Conservation (phyloP, 1,139 yeast species). For the Geotrichum aggregatum region DNA sequence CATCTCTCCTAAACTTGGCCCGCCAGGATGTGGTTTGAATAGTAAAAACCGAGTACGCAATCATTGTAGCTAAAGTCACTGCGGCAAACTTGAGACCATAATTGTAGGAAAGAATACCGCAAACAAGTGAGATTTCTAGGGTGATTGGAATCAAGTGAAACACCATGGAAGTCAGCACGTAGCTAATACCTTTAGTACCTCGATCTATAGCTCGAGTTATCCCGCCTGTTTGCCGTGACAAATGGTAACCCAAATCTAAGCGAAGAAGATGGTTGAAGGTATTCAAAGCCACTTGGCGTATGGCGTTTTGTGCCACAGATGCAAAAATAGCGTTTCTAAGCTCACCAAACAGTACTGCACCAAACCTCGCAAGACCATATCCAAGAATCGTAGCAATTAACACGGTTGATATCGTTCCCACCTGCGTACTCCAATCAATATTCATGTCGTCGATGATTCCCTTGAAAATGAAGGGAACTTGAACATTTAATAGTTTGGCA, state of each 20-base stretch:
- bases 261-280: constrained; percentile 80
- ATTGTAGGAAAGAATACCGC: constrained; percentile 89
- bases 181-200: constrained; percentile 95
- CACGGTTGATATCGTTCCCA: constrained; percentile 52
- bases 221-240: constrained; percentile 92
- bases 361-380: constrained; percentile 91
- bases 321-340: constrained; percentile 93
- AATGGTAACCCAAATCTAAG: constrained; percentile 84
- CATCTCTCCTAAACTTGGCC: constrained; percentile 82
- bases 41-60: constrained; percentile 80
- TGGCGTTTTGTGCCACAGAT: constrained; percentile 91
- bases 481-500: constrained; percentile 83
- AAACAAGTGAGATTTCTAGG: constrained; percentile 85
- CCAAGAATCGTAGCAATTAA: constrained; percentile 76
- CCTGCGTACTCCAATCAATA: constrained; percentile 69
- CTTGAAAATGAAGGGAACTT: constrained; percentile 93
- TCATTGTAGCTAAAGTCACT: constrained; percentile 82
- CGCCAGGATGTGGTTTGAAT: constrained; percentile 95
- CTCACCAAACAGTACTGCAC: constrained; percentile 92
- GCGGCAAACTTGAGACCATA: constrained; percentile 88
- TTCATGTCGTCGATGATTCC: constrained; percentile 89
- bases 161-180: constrained; percentile 90
- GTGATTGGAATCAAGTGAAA: constrained; percentile 92
- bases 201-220: constrained; percentile 93
- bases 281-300: constrained; percentile 80